Base-by-base conservation (phyloP, 1,284 basidiomycete genomes). In the Sparassis latifolia region DNA sequence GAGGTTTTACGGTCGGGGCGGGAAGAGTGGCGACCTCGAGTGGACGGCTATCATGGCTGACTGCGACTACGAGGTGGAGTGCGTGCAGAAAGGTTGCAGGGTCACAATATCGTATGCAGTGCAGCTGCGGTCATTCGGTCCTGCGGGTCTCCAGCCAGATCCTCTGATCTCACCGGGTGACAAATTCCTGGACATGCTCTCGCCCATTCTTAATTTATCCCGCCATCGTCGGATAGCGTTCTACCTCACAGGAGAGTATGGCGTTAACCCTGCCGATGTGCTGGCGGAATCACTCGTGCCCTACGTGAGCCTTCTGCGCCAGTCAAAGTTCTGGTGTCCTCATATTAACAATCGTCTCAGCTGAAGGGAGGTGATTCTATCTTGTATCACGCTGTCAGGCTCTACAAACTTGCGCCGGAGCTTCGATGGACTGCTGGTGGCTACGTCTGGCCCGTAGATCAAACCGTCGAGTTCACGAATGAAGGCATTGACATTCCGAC, bases 361-460 rank as follows among this genome's bases (percentile, higher is more conserved):
- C 68, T 90, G 46, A 88, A 86, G 68, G 86, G 84, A 32, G 82
- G 82, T 20, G 87, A 90, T 59, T 80, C 84, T 3, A 64, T 87
- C 37, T 66, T 90, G 10, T 88, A 86, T 63, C 84, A 86, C 51
- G 83, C 86, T 2, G 69, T 90, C 60, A 87, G 86, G 65, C 65
- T 84, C 30, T 89, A 82, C 70, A 87, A 88, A 55, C 78, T 90
- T 37, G 65, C 70, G 2, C 84, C 86, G 0, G 84, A 86, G 55
- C 74, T 90, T 1, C 82, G 85, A 50, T 90, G 86, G 83, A 80
- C 80, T 27, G 87, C 88, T 30, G 86, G 86, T 4, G 85, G 86
- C 10, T 88, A 84, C 65, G 75, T 90, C 54, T 90, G 88, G 87
- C 82, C 86, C 2, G 74, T 80, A 33, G 83, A 86, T 58, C 77